phyloP scores from a whole-genome alignment of 2,329 filamentous ascomycete genomes.

The Cercospora beticola region DNA sequence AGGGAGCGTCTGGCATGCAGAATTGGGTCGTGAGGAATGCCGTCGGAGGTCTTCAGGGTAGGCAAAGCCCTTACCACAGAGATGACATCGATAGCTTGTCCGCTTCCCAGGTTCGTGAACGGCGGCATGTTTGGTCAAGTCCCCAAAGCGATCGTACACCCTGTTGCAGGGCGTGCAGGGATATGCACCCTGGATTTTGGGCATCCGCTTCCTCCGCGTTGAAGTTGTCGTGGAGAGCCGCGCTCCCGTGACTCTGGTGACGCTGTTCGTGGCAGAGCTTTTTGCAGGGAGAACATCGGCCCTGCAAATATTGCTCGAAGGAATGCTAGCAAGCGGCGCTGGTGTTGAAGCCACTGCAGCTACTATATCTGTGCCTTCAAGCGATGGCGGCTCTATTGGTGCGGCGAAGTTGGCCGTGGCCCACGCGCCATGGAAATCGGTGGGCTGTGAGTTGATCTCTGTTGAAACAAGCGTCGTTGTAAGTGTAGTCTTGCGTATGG shows the following conservation, averaged over 20 bases:
- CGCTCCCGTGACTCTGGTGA: not conserved
- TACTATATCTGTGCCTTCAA: not conserved
- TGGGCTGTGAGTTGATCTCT: not conserved
- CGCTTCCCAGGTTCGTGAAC: conserved; percentile 7
- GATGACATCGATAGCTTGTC: conserved; percentile 1
- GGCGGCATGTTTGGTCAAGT: conserved; percentile 1
- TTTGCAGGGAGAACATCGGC: conserved; percentile 4
- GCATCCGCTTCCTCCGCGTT: not conserved
- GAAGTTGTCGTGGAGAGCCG: not conserved
- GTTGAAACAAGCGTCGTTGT: not conserved
- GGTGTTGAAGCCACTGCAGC: not conserved
- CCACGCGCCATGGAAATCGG: not conserved
- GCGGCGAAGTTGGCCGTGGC: not conserved
- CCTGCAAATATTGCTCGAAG: not conserved
- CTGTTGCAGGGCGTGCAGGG: conserved; percentile 3
- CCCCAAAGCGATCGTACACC: not conserved
- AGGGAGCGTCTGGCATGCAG: conserved; percentile 2
- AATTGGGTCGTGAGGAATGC: conserved; percentile 5
- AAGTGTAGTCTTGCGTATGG: not conserved
- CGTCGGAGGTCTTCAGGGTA: not conserved
- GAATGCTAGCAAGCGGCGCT: conserved; percentile 3
- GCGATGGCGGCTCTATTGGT: not conserved
- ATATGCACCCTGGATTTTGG: conserved; percentile 1
- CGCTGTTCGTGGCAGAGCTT: not conserved
- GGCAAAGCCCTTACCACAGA: not conserved